These are phyloP conservation scores for Metarhizium guizhouense DNA, from an alignment of 2,329 filamentous ascomycete genomes.

Conservation along the genomic window DNA sequence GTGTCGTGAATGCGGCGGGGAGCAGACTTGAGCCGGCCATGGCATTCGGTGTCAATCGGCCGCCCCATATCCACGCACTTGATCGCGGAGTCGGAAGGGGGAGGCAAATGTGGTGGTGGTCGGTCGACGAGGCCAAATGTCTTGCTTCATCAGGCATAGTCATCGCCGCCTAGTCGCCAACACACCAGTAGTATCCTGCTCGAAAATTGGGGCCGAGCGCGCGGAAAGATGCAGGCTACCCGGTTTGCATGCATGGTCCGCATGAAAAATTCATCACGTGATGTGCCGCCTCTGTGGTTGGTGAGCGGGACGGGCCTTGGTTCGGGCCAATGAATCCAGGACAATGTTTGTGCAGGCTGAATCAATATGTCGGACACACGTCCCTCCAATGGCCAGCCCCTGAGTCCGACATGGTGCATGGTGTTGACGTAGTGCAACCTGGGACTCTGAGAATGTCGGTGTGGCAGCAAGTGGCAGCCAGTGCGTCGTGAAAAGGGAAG, in stretches of 20 bases:
- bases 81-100: not conserved
- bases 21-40: not conserved
- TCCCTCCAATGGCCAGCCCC: not conserved
- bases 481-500: not conserved
- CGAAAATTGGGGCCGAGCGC: conserved; percentile 18
- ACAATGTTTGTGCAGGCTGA: not conserved
- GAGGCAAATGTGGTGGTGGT: not conserved
- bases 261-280: conserved; percentile 27
- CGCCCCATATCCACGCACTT: not conserved
- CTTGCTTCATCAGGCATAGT: not conserved
- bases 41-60: not conserved
- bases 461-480: not conserved
- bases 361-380: not conserved
- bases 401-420: not conserved
- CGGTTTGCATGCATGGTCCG: conserved; percentile 22
- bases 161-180: not conserved
- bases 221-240: conserved; percentile 25
- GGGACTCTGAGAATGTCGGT: not conserved
- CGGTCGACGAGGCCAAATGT: not conserved
- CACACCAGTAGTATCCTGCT: not conserved
- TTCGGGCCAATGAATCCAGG: conserved; percentile 14
- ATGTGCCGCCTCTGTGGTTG: conserved; percentile 20
- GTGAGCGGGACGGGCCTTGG: conserved; percentile 29
- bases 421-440: not conserved
- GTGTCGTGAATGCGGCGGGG: too few relatives aligned